These are phyloP conservation scores for Thielaviopsis euricoi DNA, from an alignment of 2,329 filamentous ascomycete species.

Conservation along the genomic window DNA sequence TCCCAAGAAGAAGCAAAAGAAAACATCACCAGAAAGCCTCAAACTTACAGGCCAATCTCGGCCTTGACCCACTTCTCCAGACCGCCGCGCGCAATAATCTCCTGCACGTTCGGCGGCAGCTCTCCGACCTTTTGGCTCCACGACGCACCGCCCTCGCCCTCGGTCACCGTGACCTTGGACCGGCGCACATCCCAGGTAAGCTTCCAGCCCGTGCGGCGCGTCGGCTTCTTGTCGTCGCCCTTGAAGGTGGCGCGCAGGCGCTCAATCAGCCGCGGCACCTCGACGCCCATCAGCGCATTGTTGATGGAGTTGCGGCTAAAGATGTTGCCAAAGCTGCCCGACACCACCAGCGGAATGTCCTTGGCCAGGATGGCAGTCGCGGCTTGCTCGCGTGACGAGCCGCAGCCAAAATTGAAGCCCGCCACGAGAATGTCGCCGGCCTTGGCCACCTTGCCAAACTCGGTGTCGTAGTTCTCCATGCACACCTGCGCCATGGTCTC, in stretches of 20 bases:
- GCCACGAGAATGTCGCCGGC: conserved; percentile 66
- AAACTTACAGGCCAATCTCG: conserved; percentile 30
- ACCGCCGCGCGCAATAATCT: conserved; percentile 63
- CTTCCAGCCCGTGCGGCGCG: conserved; percentile 67
- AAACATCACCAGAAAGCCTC: not conserved
- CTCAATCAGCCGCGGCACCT: conserved; percentile 50
- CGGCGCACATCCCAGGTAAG: conserved; percentile 65
- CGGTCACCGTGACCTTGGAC: conserved; percentile 53
- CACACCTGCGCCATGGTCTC: conserved; percentile 77
- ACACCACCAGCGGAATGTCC: conserved; percentile 62
- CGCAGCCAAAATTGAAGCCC: conserved; percentile 81
- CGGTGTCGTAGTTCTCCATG: conserved; percentile 83
- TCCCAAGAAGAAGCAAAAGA: no score
- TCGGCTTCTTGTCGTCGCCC: conserved; percentile 33
- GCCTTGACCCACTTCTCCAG: conserved; percentile 71
- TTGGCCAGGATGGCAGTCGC: conserved; percentile 75
- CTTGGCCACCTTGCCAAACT: conserved; percentile 47
- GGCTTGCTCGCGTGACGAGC: conserved; percentile 67
- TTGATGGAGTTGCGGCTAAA: conserved; percentile 68
- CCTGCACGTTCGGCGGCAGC: conserved; percentile 71
- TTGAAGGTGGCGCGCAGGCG: conserved; percentile 36
- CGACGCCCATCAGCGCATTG: conserved; percentile 57
- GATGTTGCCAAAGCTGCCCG: conserved; percentile 71
- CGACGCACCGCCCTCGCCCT: conserved; percentile 46
- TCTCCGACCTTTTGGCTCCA: conserved; percentile 77